Percentiles rank a stretch among this genome's conserved stretches.
These are phyloP conservation scores for Starmera stellimalicola DNA, from an alignment of 1,139 yeast genomes.

Conservation along the genomic window DNA sequence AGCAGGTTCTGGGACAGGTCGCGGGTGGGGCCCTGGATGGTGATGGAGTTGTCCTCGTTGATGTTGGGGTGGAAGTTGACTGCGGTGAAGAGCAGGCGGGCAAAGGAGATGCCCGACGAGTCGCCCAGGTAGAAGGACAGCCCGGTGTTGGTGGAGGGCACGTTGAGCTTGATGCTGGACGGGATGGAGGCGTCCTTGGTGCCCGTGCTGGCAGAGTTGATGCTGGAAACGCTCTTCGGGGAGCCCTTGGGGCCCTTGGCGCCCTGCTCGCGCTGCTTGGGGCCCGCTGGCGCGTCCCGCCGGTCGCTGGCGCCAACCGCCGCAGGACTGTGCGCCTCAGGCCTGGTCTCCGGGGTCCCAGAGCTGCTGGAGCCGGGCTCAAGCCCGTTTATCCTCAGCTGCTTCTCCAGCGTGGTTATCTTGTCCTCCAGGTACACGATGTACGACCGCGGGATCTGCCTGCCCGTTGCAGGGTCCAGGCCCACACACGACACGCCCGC, in stretches of 20 bases:
- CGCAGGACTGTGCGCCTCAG: too few relatives aligned
- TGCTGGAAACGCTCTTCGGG: conserved; percentile 9
- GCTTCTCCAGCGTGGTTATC: conserved; percentile 43
- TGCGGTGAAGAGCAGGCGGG: conserved; percentile 68
- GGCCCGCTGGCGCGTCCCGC: conserved; percentile 12
- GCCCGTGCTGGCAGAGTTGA: neutral
- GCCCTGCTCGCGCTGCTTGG: conserved; percentile 13
- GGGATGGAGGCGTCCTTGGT: conserved; percentile 13
- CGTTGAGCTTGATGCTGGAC: conserved; percentile 12
- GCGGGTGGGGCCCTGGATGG: conserved; percentile 18
- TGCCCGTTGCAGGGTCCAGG: conserved; percentile 78
- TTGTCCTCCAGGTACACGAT: conserved; percentile 64
- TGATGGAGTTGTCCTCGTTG: conserved; percentile 19
- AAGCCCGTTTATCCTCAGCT: conserved; percentile 35
- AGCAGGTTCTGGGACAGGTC: conserved; percentile 15
- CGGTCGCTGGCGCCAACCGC: conserved; percentile 4
- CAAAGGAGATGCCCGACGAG: conserved; percentile 60
- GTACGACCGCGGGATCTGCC: conserved; percentile 78
- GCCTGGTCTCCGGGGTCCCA: too few relatives aligned
- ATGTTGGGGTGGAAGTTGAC: conserved; percentile 43
- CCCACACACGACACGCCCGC: conserved; percentile 72
- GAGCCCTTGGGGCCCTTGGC: conserved; percentile 16
- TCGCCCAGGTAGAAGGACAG: conserved; percentile 35
- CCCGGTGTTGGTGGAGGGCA: conserved; percentile 15
- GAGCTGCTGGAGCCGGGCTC: too few relatives aligned